Percentiles rank a stretch among this genome's conserved stretches.
These are phyloP conservation scores for Phytophthora ramorum DNA, from an alignment of 352 stramenopile species.

Conservation along the genomic window DNA sequence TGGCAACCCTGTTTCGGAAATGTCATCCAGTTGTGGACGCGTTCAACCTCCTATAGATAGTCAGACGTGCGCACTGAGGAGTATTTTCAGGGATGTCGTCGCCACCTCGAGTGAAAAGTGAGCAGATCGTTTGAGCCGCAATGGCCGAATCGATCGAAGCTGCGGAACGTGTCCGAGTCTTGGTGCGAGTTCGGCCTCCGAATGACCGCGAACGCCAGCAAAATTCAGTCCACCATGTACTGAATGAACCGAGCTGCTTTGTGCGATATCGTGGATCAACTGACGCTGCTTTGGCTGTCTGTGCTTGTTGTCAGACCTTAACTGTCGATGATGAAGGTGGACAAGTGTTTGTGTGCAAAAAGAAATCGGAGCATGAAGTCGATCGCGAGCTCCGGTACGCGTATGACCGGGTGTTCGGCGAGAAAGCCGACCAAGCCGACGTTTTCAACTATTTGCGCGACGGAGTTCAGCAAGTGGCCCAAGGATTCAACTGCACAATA, in stretches of 20 bases:
- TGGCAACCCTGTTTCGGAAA: conserved; percentile 15
- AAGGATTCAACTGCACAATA: conserved; percentile 92
- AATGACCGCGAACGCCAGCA: conserved; percentile 73
- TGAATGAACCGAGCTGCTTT: background rate
- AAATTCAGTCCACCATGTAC: conserved; percentile 37
- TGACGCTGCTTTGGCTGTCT: background rate
- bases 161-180: conserved; percentile 74
- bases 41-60: conserved; percentile 27
- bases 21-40: background rate
- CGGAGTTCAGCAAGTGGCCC: conserved; percentile 77
- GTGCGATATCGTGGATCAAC: background rate
- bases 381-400: conserved; percentile 61
- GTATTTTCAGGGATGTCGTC: conserved; percentile 20
- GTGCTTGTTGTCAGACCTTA: conserved; percentile 30
- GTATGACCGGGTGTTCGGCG: conserved; percentile 83
- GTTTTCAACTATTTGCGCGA: conserved; percentile 81
- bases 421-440: conserved; percentile 62
- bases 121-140: conserved; percentile 3
- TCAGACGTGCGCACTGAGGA: background rate
- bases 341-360: conserved; percentile 61
- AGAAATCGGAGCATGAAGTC: conserved; percentile 43
- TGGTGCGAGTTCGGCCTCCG: conserved; percentile 78
- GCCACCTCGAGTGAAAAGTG: background rate
- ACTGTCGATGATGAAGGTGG: conserved; percentile 41
- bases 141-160: conserved; percentile 48